Evolutionary conservation across 1,284 basidiomycete species (phyloP).

Genomic region (Trichosporon sp.): DNA sequence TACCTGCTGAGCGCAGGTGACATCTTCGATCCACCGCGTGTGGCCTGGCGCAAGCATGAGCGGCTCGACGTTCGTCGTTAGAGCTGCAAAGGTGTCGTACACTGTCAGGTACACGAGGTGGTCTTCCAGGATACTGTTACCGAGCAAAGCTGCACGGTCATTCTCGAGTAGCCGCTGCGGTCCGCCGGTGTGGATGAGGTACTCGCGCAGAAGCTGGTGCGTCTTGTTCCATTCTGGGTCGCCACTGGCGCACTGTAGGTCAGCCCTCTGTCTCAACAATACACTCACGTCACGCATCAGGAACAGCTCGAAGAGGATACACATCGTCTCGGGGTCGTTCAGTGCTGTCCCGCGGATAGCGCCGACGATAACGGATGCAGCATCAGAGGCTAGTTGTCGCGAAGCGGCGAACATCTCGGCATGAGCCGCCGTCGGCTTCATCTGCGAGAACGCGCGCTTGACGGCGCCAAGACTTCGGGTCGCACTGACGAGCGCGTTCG

Average conservation of each 20-base stretch:
- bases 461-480: slow-evolving; percentile 26
- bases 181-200: slow-evolving; percentile 25
- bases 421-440: slow-evolving; percentile 12
- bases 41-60: slow-evolving; percentile 18
- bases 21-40: slow-evolving; percentile 26
- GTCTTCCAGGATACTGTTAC: slow-evolving; percentile 27
- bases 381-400: slow-evolving; percentile 21
- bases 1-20: slow-evolving; percentile 28
- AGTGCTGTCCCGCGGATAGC: slow-evolving; percentile 13
- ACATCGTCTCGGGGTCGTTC: slow-evolving; percentile 26
- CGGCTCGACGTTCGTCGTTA: slow-evolving; percentile 22
- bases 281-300: slow-evolving; percentile 27
- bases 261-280: not conserved
- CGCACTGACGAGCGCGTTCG: slow-evolving; percentile 26
- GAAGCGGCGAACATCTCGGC: slow-evolving; percentile 23
- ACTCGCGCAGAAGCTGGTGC: slow-evolving; percentile 17
- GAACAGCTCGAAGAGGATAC: slow-evolving; percentile 28
- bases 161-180: slow-evolving; percentile 22
- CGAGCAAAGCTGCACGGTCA: slow-evolving; percentile 12
- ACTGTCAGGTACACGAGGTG: slow-evolving; percentile 28
- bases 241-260: slow-evolving; percentile 24
- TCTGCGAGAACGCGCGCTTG: slow-evolving; percentile 24
- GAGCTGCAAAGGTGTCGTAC: slow-evolving; percentile 28
- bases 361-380: slow-evolving; percentile 20
- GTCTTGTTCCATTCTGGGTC: slow-evolving; percentile 28